Conservation (phyloP, 495 filamentous ascomycete species). For the Parmelia sp. region DNA sequence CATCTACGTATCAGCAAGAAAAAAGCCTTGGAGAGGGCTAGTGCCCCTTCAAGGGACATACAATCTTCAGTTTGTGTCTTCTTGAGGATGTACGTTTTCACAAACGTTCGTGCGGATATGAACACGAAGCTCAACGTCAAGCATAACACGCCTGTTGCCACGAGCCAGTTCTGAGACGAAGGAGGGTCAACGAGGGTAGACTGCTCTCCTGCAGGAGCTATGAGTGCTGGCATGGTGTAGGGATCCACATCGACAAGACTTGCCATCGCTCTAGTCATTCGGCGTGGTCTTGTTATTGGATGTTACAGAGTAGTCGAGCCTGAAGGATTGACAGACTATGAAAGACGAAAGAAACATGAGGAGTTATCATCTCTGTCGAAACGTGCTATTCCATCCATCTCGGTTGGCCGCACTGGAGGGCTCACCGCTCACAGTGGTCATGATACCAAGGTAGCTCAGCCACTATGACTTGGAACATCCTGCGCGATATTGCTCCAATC, state of each 20-base stretch:
- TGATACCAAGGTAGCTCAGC: too few species aligned
- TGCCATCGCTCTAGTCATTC: not conserved
- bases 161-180: not conserved
- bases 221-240: not conserved
- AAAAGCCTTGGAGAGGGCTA: too few species aligned
- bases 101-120: not conserved
- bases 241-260: not conserved
- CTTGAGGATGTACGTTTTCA: not conserved
- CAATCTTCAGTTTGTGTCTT: not conserved
- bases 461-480: too few species aligned
- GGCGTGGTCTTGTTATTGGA: too few species aligned
- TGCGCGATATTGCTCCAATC: too few species aligned
- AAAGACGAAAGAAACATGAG: too few species aligned
- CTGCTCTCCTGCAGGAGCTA: not conserved
- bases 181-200: not conserved
- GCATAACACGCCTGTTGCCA: not conserved
- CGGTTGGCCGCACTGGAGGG: too few species aligned
- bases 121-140: not conserved
- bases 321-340: too few species aligned
- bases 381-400: too few species aligned
- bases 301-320: too few species aligned
- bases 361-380: too few species aligned
- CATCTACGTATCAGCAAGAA: not conserved
- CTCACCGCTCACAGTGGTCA: too few species aligned
- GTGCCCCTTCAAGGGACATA: not conserved